These are phyloP conservation scores for Trichopus zeylanicus DNA, from an alignment of 116 monocot genomes.

Conservation along the genomic window DNA sequence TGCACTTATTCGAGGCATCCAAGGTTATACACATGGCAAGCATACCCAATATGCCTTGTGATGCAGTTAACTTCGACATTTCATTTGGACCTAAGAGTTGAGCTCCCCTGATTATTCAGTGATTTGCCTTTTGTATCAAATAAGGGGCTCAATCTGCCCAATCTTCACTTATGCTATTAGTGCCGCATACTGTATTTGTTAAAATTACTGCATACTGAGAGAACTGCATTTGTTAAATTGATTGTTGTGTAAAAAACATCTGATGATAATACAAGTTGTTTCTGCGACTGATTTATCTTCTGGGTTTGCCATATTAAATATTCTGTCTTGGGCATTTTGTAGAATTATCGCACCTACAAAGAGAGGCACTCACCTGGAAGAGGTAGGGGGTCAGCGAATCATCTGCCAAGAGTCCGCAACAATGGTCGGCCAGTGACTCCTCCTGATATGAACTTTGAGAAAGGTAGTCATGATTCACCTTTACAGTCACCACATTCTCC, in stretches of 20 bases:
- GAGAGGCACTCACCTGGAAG: slow-evolving; percentile 36
- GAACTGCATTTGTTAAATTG: background rate
- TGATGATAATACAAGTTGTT: too few species aligned
- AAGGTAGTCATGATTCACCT: slow-evolving; percentile 11
- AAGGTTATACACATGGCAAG: too few species aligned
- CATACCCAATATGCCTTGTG: too few species aligned
- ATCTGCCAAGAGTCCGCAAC: slow-evolving; percentile 13
- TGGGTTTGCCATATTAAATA: background rate
- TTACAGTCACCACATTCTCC: slow-evolving; percentile 5
- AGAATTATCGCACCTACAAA: slow-evolving; percentile 28
- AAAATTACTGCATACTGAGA: too few species aligned
- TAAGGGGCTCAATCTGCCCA: too few species aligned
- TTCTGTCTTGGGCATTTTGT: slow-evolving; percentile 2
- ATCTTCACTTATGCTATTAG: too few species aligned
- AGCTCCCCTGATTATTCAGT: too few species aligned
- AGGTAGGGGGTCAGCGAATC: slow-evolving; percentile 15
- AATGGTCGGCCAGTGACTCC: slow-evolving; percentile 14
- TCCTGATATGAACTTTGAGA: slow-evolving; percentile 18
- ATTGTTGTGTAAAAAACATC: background rate
- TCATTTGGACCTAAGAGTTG: too few species aligned
- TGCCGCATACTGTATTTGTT: too few species aligned
- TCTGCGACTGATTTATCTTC: background rate
- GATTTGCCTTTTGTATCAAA: too few species aligned
- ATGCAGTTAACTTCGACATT: too few species aligned
- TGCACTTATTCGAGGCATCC: too few species aligned